Evolutionary conservation across 352 stramenopile genomes (phyloP).

Genomic region (Salisapilia sapeloensis): DNA sequence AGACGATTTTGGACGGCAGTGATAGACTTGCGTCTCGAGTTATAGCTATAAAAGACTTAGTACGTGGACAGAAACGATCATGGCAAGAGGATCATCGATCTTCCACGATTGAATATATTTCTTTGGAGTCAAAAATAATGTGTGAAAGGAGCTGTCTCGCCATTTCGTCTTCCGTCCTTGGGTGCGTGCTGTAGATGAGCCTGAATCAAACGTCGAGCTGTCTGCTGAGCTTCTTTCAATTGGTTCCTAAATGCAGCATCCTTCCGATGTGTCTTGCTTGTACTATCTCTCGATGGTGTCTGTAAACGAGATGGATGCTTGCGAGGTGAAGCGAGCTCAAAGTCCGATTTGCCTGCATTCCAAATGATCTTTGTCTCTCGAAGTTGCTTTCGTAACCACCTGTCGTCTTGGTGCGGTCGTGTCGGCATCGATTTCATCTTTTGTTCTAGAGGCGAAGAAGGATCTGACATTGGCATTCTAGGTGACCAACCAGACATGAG

Average conservation of each 20-base stretch:
- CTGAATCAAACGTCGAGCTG: constrained; percentile 1
- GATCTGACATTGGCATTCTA: background rate
- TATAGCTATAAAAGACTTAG: no score
- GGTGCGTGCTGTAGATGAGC: background rate
- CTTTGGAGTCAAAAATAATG: no score
- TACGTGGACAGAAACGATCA: no score
- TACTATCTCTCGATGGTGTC: no score
- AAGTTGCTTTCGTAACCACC: constrained; percentile 6
- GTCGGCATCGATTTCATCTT: constrained; percentile 4
- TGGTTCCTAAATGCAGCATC: no score
- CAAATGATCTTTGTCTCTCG: constrained; percentile 25
- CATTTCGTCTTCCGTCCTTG: background rate
- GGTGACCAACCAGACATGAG: background rate
- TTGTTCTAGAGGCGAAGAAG: constrained; percentile 1
- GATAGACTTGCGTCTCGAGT: no score
- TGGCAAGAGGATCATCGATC: no score
- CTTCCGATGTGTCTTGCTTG: no score
- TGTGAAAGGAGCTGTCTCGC: no score
- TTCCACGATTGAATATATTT: no score
- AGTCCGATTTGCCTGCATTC: constrained; percentile 11
- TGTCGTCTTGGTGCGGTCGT: background rate
- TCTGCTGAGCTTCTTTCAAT: constrained; percentile 5
- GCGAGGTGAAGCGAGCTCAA: constrained; percentile 7
- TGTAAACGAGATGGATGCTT: no score
- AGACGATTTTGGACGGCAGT: no score